Evolutionary conservation across 768 basidiomycete genomes (phyloP).

Genomic region (Phanerochaete sordida): DNA sequence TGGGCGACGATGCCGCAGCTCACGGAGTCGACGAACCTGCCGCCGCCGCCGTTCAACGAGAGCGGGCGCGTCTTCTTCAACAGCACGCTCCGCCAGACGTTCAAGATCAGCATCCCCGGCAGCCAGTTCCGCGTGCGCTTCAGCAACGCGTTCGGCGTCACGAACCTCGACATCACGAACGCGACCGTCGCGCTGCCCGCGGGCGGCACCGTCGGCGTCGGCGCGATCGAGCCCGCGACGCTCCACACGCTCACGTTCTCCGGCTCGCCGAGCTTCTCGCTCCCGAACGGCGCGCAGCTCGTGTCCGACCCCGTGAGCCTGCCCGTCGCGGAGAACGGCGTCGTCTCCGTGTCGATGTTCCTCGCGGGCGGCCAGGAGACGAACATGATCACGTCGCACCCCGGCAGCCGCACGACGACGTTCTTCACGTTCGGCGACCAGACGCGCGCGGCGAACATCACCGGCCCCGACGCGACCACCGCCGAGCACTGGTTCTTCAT

Average conservation of each 20-base stretch:
- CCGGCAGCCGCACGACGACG: constrained; percentile 46
- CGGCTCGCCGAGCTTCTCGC: constrained; percentile 33
- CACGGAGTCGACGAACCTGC: constrained; percentile 28
- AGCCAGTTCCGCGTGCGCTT: constrained; percentile 40
- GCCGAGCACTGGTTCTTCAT: constrained; percentile 43
- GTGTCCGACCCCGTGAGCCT: constrained; percentile 45
- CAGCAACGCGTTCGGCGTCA: constrained; percentile 46
- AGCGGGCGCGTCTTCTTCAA: constrained; percentile 37
- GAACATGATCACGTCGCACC: constrained; percentile 43
- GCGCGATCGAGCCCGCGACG: constrained; percentile 32
- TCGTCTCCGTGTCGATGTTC: constrained; percentile 41
- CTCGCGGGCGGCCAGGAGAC: constrained; percentile 36
- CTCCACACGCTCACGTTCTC: constrained; percentile 41
- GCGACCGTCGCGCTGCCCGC: constrained; percentile 40
- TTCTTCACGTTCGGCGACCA: constrained; percentile 36
- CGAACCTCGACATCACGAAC: constrained; percentile 40
- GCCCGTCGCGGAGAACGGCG: constrained; percentile 33
- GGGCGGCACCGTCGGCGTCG: constrained; percentile 33
- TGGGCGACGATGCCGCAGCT: constrained; percentile 31
- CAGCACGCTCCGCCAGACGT: constrained; percentile 46
- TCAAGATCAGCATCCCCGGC: constrained; percentile 40
- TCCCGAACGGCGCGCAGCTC: constrained; percentile 42
- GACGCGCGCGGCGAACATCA: constrained; percentile 33
- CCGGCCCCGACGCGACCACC: constrained; percentile 22
- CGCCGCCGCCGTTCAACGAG: constrained; percentile 20